phyloP scores from a whole-genome alignment of 73 alveolate species.

The Paramecium sonneborni region DNA sequence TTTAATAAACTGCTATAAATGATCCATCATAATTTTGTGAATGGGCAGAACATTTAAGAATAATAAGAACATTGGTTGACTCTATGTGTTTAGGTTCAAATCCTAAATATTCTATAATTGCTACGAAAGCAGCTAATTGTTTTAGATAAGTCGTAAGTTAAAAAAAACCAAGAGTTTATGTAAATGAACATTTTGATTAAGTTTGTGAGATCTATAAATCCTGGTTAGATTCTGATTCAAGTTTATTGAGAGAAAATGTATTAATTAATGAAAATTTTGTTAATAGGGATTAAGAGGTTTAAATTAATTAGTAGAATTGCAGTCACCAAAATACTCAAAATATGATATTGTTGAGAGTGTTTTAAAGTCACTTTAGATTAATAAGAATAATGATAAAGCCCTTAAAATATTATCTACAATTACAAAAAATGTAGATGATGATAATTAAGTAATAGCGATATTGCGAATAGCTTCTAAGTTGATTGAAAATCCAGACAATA shows the following conservation, averaged over 20 bases:
- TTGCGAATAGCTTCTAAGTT: background rate
- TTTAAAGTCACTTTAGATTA: background rate
- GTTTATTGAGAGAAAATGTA: background rate
- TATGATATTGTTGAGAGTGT: background rate
- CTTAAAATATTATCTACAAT: background rate
- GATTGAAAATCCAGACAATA: background rate
- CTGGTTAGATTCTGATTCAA: background rate
- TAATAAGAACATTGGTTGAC: background rate
- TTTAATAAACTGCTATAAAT: background rate
- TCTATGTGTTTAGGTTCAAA: background rate
- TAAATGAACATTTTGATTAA: slow-evolving; percentile 2
- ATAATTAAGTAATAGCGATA: background rate
- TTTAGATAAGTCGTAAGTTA: background rate
- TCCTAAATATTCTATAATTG: background rate
- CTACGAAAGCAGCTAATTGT: background rate
- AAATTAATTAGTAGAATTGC: background rate
- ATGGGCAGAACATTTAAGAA: slow-evolving; percentile 12
- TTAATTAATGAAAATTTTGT: background rate
- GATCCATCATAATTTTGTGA: background rate
- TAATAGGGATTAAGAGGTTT: background rate
- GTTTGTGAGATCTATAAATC: slow-evolving; percentile 2
- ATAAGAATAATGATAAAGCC: background rate
- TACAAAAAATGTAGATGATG: background rate
- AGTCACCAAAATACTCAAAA: background rate
- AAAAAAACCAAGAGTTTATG: background rate